These are phyloP conservation scores for Aureobasidium vineae DNA, from an alignment of 2,329 filamentous ascomycete species.

Conservation along the genomic window DNA sequence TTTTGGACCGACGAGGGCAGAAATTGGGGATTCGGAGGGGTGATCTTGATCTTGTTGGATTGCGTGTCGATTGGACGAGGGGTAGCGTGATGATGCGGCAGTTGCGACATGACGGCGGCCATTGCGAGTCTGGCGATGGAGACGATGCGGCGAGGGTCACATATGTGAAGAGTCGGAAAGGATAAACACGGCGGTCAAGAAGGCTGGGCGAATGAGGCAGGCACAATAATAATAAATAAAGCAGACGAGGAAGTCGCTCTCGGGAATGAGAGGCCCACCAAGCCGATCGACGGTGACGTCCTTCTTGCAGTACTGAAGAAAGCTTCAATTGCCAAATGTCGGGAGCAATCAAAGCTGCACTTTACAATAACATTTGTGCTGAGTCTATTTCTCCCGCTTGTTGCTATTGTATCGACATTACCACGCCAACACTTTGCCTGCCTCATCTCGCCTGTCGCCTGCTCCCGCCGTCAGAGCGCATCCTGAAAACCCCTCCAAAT, in stretches of 20 bases:
- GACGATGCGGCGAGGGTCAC: neutral
- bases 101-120: slow-evolving; percentile 32
- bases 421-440: neutral
- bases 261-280: slow-evolving; percentile 10
- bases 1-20: slow-evolving; percentile 19
- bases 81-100: slow-evolving; percentile 17
- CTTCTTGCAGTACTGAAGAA: too few relatives aligned
- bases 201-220: neutral
- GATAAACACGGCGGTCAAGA: neutral
- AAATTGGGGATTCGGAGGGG: slow-evolving; percentile 27
- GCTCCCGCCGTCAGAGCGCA: slow-evolving; percentile 11
- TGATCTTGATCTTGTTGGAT: slow-evolving; percentile 5
- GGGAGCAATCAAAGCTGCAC: neutral
- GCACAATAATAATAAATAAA: neutral
- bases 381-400: neutral
- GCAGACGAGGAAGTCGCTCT: neutral
- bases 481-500: slow-evolving; percentile 8
- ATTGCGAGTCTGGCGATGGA: slow-evolving; percentile 27
- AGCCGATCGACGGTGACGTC: slow-evolving; percentile 4
- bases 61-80: slow-evolving; percentile 12
- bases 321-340: neutral
- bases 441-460: slow-evolving; percentile 22
- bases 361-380: too few relatives aligned
- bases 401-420: neutral
- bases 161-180: slow-evolving; percentile 6